Conservation (phyloP, 2,329 filamentous ascomycete species). For the Ceratocystis cubensis region DNA sequence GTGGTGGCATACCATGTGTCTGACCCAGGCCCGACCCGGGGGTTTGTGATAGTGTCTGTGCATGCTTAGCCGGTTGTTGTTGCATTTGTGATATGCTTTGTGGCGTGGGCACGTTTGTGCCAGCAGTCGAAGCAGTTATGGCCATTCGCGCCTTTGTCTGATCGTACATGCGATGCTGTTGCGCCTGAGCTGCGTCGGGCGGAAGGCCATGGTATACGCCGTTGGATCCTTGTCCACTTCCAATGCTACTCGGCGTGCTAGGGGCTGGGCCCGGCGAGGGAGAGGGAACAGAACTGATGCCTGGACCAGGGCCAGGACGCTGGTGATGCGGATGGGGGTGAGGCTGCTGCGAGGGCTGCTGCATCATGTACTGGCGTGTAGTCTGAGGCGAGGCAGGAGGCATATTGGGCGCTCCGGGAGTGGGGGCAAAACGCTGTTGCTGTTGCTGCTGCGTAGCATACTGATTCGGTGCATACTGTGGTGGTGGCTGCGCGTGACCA, state of each 20-base stretch:
- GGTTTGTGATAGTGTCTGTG: neutral
- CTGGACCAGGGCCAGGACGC: neutral
- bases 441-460: constrained; percentile 11
- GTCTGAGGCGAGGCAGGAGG: constrained; percentile 17
- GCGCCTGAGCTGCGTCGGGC: constrained; percentile 28
- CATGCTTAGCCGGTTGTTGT: neutral
- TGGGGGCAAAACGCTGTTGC: constrained; percentile 13
- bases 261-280: constrained; percentile 19
- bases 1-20: constrained; percentile 19
- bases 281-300: constrained; percentile 16
- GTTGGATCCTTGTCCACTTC: constrained; percentile 7
- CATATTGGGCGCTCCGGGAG: constrained; percentile 18
- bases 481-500: constrained; percentile 24
- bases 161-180: constrained; percentile 40
- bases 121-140: neutral
- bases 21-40: neutral
- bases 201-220: constrained; percentile 13
- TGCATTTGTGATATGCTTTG: neutral
- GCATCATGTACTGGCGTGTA: constrained; percentile 19
- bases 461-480: constrained; percentile 1
- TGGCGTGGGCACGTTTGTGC: constrained; percentile 24
- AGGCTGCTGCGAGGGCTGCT: constrained; percentile 15
- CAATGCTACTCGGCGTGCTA: constrained; percentile 13
- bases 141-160: constrained; percentile 39
- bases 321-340: constrained; percentile 13